These are phyloP conservation scores for Panus rudis DNA, from an alignment of 768 basidiomycete species.

Conservation along the genomic window DNA sequence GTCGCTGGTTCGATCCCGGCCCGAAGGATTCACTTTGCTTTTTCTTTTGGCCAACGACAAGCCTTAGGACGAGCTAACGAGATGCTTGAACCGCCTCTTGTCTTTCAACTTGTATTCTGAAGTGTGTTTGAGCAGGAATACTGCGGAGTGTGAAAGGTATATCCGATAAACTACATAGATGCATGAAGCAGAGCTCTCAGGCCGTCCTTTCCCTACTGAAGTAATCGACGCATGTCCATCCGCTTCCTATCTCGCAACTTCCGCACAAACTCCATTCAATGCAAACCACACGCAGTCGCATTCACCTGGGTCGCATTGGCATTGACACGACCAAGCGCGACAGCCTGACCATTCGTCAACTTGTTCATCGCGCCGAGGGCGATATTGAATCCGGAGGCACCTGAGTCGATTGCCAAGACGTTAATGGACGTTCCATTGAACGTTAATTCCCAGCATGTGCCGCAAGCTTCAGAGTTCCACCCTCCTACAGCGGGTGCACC, in stretches of 20 bases:
- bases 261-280: neutral
- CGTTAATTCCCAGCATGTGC: conserved; percentile 53
- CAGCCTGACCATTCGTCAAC: conserved; percentile 21
- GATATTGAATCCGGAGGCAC: conserved; percentile 33
- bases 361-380: conserved; percentile 24
- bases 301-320: conserved; percentile 22
- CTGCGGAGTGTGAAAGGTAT: too few species aligned
- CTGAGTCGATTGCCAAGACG: conserved; percentile 46
- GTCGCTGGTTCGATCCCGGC: conserved; percentile 3
- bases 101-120: too few species aligned
- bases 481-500: conserved; percentile 43
- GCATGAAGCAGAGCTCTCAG: too few species aligned
- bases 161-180: too few species aligned
- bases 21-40: neutral
- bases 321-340: conserved; percentile 18
- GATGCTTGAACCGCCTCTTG: too few species aligned
- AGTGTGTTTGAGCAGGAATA: too few species aligned
- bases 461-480: conserved; percentile 48
- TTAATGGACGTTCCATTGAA: conserved; percentile 40
- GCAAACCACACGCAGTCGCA: conserved; percentile 16
- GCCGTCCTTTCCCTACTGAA: too few species aligned
- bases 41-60: too few species aligned
- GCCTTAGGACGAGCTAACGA: too few species aligned
- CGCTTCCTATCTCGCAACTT: neutral
- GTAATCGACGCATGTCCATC: too few species aligned